A percentile compares a stretch with the other conserved stretches of the same genome.
Evolutionary conservation across 2,329 filamentous ascomycete genomes (phyloP).

Genomic region (Nemania sp.): DNA sequence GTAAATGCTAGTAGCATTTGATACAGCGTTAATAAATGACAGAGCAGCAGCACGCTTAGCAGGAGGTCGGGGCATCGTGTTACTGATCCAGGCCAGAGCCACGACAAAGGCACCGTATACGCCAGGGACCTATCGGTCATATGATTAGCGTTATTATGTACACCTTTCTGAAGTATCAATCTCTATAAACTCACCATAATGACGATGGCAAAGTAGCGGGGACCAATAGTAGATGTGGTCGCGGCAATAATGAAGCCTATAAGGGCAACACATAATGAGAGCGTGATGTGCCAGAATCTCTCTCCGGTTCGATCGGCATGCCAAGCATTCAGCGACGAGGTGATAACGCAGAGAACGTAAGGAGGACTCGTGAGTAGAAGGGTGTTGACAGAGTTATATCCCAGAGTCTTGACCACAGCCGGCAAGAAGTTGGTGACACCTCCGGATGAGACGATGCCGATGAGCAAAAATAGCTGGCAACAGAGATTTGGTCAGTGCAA

Average conservation of each 20-base stretch:
- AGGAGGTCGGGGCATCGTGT: slow-evolving; percentile 73
- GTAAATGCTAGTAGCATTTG: slow-evolving; percentile 71
- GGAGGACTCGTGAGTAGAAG: slow-evolving; percentile 68
- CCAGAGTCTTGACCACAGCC: slow-evolving; percentile 69
- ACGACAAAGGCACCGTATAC: slow-evolving; percentile 71
- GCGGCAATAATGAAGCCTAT: slow-evolving; percentile 69
- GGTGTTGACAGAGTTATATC: slow-evolving; percentile 62
- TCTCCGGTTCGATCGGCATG: slow-evolving; percentile 73
- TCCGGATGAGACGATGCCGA: slow-evolving; percentile 59
- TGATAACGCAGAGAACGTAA: slow-evolving; percentile 64
- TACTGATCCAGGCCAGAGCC: slow-evolving; percentile 73
- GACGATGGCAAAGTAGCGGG: slow-evolving; percentile 73
- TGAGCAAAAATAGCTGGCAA: slow-evolving; percentile 55
- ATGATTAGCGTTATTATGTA: slow-evolving; percentile 2
- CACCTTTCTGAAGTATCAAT: background rate
- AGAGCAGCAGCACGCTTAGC: slow-evolving; percentile 71
- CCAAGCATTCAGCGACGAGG: slow-evolving; percentile 66
- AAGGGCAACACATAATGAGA: slow-evolving; percentile 65
- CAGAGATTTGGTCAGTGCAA: slow-evolving; percentile 8
- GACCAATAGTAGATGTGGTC: slow-evolving; percentile 60
- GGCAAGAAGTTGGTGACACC: slow-evolving; percentile 72
- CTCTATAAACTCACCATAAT: slow-evolving; percentile 57
- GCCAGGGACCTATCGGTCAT: slow-evolving; percentile 50
- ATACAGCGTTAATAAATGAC: slow-evolving; percentile 75
- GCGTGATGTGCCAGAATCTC: slow-evolving; percentile 67